Percentiles rank a stretch among this genome's conserved stretches.
Conservation (phyloP, 1,284 basidiomycete species). For the Pseudozyma pruni region DNA sequence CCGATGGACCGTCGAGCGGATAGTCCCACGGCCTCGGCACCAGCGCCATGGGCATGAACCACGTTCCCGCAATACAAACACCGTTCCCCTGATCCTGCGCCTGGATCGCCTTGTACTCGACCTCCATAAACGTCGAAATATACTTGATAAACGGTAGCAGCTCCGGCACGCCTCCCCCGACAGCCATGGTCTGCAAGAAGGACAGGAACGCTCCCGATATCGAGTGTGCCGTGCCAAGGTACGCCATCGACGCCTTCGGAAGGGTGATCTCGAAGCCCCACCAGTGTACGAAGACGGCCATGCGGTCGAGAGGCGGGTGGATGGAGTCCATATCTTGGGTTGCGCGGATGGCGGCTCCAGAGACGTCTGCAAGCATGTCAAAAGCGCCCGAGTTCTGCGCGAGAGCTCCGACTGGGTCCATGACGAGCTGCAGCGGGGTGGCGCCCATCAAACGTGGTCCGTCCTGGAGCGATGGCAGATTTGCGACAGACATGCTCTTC, state of each 20-base stretch:
- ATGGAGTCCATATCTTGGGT: slow-evolving; percentile 47
- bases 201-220: slow-evolving; percentile 56
- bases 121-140: slow-evolving; percentile 58
- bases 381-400: slow-evolving; percentile 53
- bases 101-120: slow-evolving; percentile 61
- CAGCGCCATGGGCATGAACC: slow-evolving; percentile 57
- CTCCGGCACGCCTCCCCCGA: slow-evolving; percentile 58
- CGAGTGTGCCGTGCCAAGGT: slow-evolving; percentile 59
- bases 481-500: slow-evolving; percentile 36
- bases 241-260: slow-evolving; percentile 53
- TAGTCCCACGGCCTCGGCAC: slow-evolving; percentile 54
- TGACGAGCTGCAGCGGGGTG: slow-evolving; percentile 45
- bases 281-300: slow-evolving; percentile 64
- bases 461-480: slow-evolving; percentile 30
- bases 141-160: slow-evolving; percentile 62
- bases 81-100: slow-evolving; percentile 55
- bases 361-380: slow-evolving; percentile 50
- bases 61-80: slow-evolving; percentile 56
- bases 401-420: slow-evolving; percentile 37
- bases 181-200: slow-evolving; percentile 60
- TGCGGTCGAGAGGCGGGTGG: slow-evolving; percentile 56
- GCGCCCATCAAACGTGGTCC: slow-evolving; percentile 42
- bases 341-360: slow-evolving; percentile 44
- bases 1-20: slow-evolving; percentile 21
- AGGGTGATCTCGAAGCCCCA: slow-evolving; percentile 65